These are phyloP conservation scores for Starmerella potacharoeniae DNA, from an alignment of 805 yeast genomes.

Conservation along the genomic window DNA sequence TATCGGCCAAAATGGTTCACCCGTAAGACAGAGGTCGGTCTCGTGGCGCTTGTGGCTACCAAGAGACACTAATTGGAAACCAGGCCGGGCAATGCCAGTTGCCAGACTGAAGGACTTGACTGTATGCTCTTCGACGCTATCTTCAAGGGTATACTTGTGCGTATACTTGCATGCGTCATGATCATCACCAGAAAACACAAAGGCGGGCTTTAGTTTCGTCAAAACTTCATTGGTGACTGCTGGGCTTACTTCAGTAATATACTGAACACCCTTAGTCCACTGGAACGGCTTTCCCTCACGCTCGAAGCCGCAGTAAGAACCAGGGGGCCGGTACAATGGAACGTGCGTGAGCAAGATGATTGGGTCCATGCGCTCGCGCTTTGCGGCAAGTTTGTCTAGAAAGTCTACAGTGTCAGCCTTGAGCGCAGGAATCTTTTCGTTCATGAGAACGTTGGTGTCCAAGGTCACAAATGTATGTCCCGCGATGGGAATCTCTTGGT, in stretches of 20 bases:
- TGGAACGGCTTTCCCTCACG: slow-evolving; percentile 69
- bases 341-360: slow-evolving; percentile 66
- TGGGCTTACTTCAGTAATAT: slow-evolving; percentile 74
- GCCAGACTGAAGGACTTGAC: slow-evolving; percentile 89
- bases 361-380: slow-evolving; percentile 5
- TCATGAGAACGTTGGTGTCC: slow-evolving; percentile 76
- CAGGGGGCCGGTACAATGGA: slow-evolving; percentile 65
- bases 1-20: slow-evolving; percentile 27
- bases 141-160: slow-evolving; percentile 35
- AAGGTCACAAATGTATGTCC: slow-evolving; percentile 67
- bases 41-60: slow-evolving; percentile 16
- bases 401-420: slow-evolving; percentile 41
- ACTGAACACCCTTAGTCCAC: slow-evolving; percentile 64
- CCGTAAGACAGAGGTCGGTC: slow-evolving; percentile 27
- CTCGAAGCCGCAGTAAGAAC: slow-evolving; percentile 53
- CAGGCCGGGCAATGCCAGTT: slow-evolving; percentile 78
- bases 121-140: slow-evolving; percentile 57
- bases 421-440: slow-evolving; percentile 38
- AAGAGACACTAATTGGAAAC: slow-evolving; percentile 69
- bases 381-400: slow-evolving; percentile 31
- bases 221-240: slow-evolving; percentile 50
- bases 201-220: slow-evolving; percentile 47
- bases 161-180: slow-evolving; percentile 84
- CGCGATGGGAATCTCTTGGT: slow-evolving; percentile 41
- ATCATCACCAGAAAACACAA: slow-evolving; percentile 86